A percentile compares a stretch with the other conserved stretches of the same genome.
Conservation (phyloP, 352 stramenopile genomes). For the Aphanomyces stellatus region DNA sequence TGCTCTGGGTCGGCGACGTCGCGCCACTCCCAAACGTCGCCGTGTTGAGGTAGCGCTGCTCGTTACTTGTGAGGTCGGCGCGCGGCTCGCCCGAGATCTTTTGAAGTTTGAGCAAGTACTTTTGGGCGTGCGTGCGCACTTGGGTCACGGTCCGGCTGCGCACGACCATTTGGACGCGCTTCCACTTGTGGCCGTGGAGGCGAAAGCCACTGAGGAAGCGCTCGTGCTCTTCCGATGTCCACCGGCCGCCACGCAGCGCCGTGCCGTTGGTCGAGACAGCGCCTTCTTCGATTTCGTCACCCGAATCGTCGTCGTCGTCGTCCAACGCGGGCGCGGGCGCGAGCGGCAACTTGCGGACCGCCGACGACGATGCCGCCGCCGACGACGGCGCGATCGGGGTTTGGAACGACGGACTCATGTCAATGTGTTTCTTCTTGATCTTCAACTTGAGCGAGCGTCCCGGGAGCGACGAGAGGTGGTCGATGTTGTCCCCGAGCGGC, state of each 20-base stretch:
- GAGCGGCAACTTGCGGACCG: constrained; percentile 11
- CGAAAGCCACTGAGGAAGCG: constrained; percentile 79
- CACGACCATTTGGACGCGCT: constrained; percentile 83
- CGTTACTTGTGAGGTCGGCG: not conserved
- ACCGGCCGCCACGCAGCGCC: constrained; percentile 67
- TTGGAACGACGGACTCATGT: constrained; percentile 14
- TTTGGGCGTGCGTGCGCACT: constrained; percentile 82
- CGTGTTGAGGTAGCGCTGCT: not conserved
- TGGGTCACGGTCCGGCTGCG: constrained; percentile 82
- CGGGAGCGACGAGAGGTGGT: not conserved
- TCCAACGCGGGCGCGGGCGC: not conserved
- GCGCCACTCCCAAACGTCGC: constrained; percentile 8
- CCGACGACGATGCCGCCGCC: not conserved
- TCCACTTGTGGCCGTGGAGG: constrained; percentile 86
- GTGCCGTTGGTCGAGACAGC: not conserved
- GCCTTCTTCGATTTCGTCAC: constrained; percentile 40
- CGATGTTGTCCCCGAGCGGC: not conserved
- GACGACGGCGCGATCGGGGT: not conserved
- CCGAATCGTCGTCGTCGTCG: constrained; percentile 5
- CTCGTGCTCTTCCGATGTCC: constrained; percentile 80
- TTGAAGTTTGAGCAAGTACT: constrained; percentile 85
- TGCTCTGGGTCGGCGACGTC: constrained; percentile 13
- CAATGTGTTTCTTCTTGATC: constrained; percentile 22
- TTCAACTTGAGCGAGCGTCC: constrained; percentile 17
- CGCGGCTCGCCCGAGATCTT: constrained; percentile 76